Base-by-base conservation (phyloP, 257 asterid species). In the Misopates orontium region DNA sequence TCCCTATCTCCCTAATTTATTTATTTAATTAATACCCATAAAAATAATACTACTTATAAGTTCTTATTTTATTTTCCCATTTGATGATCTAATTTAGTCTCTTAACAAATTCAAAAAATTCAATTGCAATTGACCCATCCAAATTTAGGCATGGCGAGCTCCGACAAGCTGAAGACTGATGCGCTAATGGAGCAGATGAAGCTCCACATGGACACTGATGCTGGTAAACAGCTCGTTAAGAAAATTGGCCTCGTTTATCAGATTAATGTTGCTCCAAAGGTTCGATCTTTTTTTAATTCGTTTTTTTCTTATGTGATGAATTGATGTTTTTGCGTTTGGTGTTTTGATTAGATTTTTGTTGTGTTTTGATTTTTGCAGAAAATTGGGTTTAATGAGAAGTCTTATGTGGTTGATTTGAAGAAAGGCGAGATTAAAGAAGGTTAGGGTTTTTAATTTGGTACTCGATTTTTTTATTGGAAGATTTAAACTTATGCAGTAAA, bases 221-320 rank as follows among this genome's bases (percentile, higher is more conserved):
- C 87, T 16, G 98, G 97, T 0, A 89, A 87, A 68, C 67, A 70
- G 54, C 89, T 89, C 51, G 71, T 58, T 11, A 75, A 89, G 82
- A 92, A 85, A 66, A 85, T 92, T 28, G 95, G 91, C 48, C 95
- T 92, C 65, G 98, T 92, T 59, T 92, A 87, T 72, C 97, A 92
- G 83, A 83, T 89, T 61, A 87, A 92, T 51, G 79, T 92, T 55
- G 96, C 98, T 17, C 98, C 98, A n/a, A 89, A 92, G 98, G 98
- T 92, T 54, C 6, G 17, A 60, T 42, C 13, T 60, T 40, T 41
- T 3, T 25, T 12, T 42, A 0, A 10, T 41, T 50, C 1, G 7
- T 64, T n/a, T 47, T 1, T 0, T 22, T 28, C 0, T 20, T n/a
- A 21, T 39, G 16, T 11, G n/a, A 10, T 70, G 20, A 25, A 11